A percentile compares a stretch with the other conserved stretches of the same genome.
These are phyloP conservation scores for Pichia sp. DNA, from an alignment of 1,139 yeast species.

Conservation along the genomic window DNA sequence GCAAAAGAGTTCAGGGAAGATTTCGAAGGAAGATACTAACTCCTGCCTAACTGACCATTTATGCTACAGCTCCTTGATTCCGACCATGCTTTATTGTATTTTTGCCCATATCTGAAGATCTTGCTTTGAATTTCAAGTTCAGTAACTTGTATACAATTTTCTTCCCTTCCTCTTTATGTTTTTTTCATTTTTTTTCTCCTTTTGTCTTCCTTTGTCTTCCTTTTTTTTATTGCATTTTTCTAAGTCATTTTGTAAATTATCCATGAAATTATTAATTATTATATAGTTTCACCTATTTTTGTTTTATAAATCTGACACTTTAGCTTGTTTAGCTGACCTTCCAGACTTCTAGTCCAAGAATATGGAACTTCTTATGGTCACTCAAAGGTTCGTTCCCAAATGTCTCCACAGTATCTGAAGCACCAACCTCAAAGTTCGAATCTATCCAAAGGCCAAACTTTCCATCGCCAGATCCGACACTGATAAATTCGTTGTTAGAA, in stretches of 20 bases:
- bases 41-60: no score
- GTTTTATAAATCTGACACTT: not conserved
- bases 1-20: constrained; percentile 28
- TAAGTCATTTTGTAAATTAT: not conserved
- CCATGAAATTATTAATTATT: not conserved
- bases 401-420: constrained; percentile 72
- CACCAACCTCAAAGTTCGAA: constrained; percentile 68
- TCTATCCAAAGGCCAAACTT: constrained; percentile 91
- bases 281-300: no score
- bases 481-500: constrained; percentile 71
- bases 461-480: constrained; percentile 91
- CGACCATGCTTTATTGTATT: no score
- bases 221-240: not conserved
- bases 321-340: constrained; percentile 36
- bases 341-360: constrained; percentile 86
- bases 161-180: no score
- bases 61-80: not conserved
- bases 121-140: not conserved
- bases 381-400: constrained; percentile 84
- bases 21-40: constrained; percentile 18
- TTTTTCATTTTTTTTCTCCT: not conserved
- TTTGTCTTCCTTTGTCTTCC: not conserved
- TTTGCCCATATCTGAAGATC: no score
- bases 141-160: not conserved
- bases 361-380: constrained; percentile 59